Evolutionary conservation across 768 basidiomycete species (phyloP), one percentile per base, ranked within the genome.

Genomic region (Amanita muscaria): DNA sequence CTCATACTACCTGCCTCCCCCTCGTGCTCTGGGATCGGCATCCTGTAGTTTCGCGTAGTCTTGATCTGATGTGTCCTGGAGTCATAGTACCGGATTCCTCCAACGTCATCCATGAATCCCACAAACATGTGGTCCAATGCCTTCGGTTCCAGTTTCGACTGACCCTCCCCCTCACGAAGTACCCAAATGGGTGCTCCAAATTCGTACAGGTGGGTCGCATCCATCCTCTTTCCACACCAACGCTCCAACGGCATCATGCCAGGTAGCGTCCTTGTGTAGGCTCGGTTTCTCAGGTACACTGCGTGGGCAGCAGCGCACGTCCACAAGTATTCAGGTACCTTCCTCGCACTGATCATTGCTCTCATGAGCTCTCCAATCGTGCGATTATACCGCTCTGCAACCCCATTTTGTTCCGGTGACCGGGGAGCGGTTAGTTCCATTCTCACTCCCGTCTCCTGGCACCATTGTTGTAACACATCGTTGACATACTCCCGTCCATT

Each of bases 361-460:
- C 49, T 1, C 0, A 34, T 48, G 1, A 61, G 18, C 7, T 63
- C 53, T 0, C 58, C 12, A 0, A 63, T 32, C 0, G 57, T 59
- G 6, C 46, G 7, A 40, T 62, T 65, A 5, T 49, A 42, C 1
- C 56, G 25, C 25, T 71, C 64, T 0, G 63, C 64, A 1, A 65
- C 40, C 0, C 66, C 58, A 27, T 65, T 65, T 25, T 67, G 59
- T 9, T 51, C 34, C 0, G 61, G 62, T 3, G 56, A 53, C 16
- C 64, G 57, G 0, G 61, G 61, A 0, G 53, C 52, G 0, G 59
- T 65, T 0, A 48, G 50, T n/a, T 67, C 53, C 0, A 59, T 16
- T 1, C 56, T 44, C 1, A 67, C 60, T 0, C 64, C 60, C 0
- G 53, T 46, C 0, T 40, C 3, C 0, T 19, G 25, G 27, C 55